phyloP scores from a whole-genome alignment of 164 flowering plant genomes.

The Dillenia suffruticosa region DNA sequence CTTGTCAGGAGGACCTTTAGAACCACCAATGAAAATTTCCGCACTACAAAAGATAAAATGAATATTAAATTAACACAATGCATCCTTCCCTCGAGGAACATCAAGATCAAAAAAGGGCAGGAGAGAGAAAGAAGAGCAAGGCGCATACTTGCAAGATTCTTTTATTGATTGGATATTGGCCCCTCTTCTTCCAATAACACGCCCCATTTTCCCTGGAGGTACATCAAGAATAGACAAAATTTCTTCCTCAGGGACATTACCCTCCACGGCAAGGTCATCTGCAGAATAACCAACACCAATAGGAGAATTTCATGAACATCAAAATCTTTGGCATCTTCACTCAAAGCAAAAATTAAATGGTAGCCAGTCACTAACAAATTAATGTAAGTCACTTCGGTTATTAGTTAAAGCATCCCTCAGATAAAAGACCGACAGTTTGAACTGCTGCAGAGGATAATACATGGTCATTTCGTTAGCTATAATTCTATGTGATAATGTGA shows the following conservation, averaged over 20 bases:
- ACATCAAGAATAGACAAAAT: constrained; percentile 79
- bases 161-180: constrained; percentile 70
- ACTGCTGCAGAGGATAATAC: too few species aligned
- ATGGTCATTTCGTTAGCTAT: too few species aligned
- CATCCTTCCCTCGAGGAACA: background rate
- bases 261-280: constrained; percentile 45
- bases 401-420: too few species aligned
- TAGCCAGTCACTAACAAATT: too few species aligned
- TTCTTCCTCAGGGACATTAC: constrained; percentile 64
- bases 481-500: too few species aligned
- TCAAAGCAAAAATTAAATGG: too few species aligned
- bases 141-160: constrained; percentile 78
- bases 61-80: background rate
- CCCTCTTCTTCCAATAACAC: constrained; percentile 79
- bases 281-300: background rate
- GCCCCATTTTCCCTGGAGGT: constrained; percentile 91
- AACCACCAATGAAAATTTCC: constrained; percentile 83
- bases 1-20: constrained; percentile 96
- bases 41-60: constrained; percentile 52
- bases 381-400: too few species aligned
- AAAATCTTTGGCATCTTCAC: too few species aligned
- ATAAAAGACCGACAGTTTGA: too few species aligned
- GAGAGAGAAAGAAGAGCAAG: constrained; percentile 6
- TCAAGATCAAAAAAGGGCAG: background rate
- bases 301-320: too few species aligned